Percentiles rank a stretch among this genome's conserved stretches.
Conservation (phyloP, 805 yeast genomes). For the Kazachstania africana region DNA sequence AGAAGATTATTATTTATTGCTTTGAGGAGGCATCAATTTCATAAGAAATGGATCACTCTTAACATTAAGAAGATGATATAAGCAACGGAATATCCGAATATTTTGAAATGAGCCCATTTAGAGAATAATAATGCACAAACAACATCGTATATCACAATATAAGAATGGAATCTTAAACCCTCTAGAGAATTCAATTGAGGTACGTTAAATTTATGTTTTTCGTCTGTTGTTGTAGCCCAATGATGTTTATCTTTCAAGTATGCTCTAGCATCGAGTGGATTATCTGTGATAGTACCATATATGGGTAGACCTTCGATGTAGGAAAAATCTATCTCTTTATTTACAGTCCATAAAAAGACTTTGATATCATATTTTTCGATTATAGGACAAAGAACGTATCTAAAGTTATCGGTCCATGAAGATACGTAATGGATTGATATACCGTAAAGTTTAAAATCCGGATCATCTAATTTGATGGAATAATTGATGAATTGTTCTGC, state of each 20-base stretch:
- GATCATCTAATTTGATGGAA: constrained; percentile 26
- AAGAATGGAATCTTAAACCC: constrained; percentile 18
- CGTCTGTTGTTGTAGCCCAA: not conserved
- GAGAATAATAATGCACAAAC: constrained; percentile 12
- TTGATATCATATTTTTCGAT: constrained; percentile 25
- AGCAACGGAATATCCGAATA: constrained; percentile 17
- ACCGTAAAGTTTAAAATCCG: constrained; percentile 42
- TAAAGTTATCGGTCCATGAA: constrained; percentile 34
- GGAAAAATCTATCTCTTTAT: constrained; percentile 25
- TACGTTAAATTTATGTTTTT: constrained; percentile 4
- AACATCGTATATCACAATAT: constrained; percentile 10
- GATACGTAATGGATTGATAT: constrained; percentile 38
- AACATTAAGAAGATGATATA: constrained; percentile 11
- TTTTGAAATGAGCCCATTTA: constrained; percentile 16
- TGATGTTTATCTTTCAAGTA: constrained; percentile 3
- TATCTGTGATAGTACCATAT: constrained; percentile 23
- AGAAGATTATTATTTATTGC: not conserved
- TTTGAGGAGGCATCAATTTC: not conserved
- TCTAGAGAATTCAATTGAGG: constrained; percentile 12
- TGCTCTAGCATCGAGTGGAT: constrained; percentile 15
- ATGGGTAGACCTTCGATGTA: constrained; percentile 20
- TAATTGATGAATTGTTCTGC: constrained; percentile 27
- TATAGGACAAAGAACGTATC: constrained; percentile 17
- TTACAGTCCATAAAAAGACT: constrained; percentile 44
- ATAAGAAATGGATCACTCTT: constrained; percentile 7